Evolutionary conservation across 306 rosid genomes (phyloP).

Genomic region (Trifolium pratense): DNA sequence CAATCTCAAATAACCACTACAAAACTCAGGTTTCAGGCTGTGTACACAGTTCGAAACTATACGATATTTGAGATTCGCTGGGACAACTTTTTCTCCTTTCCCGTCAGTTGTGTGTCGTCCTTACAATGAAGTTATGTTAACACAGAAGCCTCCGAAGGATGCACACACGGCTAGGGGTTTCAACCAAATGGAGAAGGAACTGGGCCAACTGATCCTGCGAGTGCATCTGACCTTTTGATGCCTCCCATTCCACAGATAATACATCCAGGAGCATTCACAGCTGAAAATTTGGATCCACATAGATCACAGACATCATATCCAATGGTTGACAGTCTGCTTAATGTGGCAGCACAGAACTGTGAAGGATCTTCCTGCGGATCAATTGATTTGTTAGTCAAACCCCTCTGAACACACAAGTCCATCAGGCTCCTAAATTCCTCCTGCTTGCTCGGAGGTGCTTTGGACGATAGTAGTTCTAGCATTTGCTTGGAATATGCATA

Average conservation of each 20-base stretch:
- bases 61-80: slow-evolving; percentile 5
- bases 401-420: slow-evolving; percentile 92
- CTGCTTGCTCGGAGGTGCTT: slow-evolving; percentile 91
- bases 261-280: slow-evolving; percentile 85
- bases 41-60: slow-evolving; percentile 19
- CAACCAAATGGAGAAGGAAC: slow-evolving; percentile 96
- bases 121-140: background rate
- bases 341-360: slow-evolving; percentile 89
- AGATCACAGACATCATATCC: slow-evolving; percentile 99
- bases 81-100: background rate
- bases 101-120: slow-evolving; percentile 9
- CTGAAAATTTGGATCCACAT: slow-evolving; percentile 95
- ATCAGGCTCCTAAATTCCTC: slow-evolving; percentile 89
- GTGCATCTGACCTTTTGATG: slow-evolving; percentile 91
- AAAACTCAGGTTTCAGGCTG: slow-evolving; percentile 7
- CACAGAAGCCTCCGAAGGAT: slow-evolving; percentile 20
- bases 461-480: slow-evolving; percentile 88
- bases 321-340: slow-evolving; percentile 90
- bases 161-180: slow-evolving; percentile 30
- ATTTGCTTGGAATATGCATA: slow-evolving; percentile 89
- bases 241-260: slow-evolving; percentile 96
- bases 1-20: slow-evolving; percentile 33
- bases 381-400: slow-evolving; percentile 86
- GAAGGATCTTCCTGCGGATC: slow-evolving; percentile 97
- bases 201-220: slow-evolving; percentile 81